phyloP scores from a whole-genome alignment of 768 basidiomycete genomes.

The Chalciporus pseudorubinellus region DNA sequence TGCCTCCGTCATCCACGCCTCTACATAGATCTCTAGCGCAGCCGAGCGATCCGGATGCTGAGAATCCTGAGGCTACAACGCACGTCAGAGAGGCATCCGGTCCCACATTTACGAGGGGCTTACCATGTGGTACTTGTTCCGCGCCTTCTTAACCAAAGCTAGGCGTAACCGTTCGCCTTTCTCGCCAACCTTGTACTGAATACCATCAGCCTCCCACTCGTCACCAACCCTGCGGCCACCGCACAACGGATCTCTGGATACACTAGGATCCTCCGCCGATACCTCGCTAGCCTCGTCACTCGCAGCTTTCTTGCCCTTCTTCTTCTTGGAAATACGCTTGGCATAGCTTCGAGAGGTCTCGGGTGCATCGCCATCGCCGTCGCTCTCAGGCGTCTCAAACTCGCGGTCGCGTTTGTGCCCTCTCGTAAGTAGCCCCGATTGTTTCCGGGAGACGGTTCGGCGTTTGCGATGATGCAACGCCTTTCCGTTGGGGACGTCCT shows the following conservation, averaged over 20 bases:
- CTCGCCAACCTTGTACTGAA: constrained; percentile 66
- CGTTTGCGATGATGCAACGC: constrained; percentile 53
- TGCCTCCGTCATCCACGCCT: constrained; percentile 75
- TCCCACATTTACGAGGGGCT: constrained; percentile 19
- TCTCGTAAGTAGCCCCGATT: constrained; percentile 45
- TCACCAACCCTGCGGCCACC: constrained; percentile 65
- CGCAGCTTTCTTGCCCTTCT: constrained; percentile 48
- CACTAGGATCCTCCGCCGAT: constrained; percentile 47
- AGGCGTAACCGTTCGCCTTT: constrained; percentile 70
- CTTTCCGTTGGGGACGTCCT: constrained; percentile 40
- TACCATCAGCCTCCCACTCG: constrained; percentile 71
- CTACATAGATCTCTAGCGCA: constrained; percentile 71
- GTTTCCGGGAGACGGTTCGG: constrained; percentile 52
- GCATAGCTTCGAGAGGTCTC: constrained; percentile 9
- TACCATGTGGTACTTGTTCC: constrained; percentile 74
- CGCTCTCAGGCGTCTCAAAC: constrained; percentile 41
- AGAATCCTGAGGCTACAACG: constrained; percentile 68
- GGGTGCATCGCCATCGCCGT: constrained; percentile 15
- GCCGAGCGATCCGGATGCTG: constrained; percentile 71
- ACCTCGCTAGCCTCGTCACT: constrained; percentile 44
- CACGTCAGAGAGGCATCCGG: constrained; percentile 9
- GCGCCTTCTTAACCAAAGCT: constrained; percentile 67
- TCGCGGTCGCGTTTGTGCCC: constrained; percentile 71
- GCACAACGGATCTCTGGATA: constrained; percentile 51
- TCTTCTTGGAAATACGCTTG: constrained; percentile 41